Evolutionary conservation across 352 stramenopile species (phyloP).

Genomic region (Globisporangium canariense): DNA sequence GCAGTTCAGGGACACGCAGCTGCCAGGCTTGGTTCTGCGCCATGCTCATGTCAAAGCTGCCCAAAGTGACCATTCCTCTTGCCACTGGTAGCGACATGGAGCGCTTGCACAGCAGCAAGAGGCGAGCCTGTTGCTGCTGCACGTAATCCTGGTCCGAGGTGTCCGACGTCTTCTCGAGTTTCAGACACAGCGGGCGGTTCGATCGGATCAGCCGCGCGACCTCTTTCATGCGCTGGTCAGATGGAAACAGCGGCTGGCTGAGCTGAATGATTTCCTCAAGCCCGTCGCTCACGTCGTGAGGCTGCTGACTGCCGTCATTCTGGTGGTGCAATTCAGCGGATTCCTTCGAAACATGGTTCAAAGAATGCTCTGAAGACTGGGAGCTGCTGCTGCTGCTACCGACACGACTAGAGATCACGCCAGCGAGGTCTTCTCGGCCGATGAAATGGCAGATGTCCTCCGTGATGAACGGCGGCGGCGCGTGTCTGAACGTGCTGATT

Average conservation of each 20-base stretch:
- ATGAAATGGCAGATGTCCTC: slow-evolving; percentile 57
- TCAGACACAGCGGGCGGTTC: slow-evolving; percentile 64
- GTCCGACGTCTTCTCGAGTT: slow-evolving; percentile 62
- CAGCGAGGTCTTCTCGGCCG: slow-evolving; percentile 55
- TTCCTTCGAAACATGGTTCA: slow-evolving; percentile 3
- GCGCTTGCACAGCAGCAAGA: slow-evolving; percentile 93
- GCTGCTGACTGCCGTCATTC: slow-evolving; percentile 14
- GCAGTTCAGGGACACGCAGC: slow-evolving; percentile 90
- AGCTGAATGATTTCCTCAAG: slow-evolving; percentile 50
- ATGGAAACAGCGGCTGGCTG: slow-evolving; percentile 63
- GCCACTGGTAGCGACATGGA: slow-evolving; percentile 92
- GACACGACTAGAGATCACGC: slow-evolving; percentile 4
- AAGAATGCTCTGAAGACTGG: background rate
- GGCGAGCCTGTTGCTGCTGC: slow-evolving; percentile 90
- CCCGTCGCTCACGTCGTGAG: slow-evolving; percentile 46
- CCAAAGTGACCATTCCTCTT: slow-evolving; percentile 96
- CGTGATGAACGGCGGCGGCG: slow-evolving; percentile 53
- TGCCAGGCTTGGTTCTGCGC: slow-evolving; percentile 80
- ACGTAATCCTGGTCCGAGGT: slow-evolving; percentile 71
- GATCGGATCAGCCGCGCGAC: slow-evolving; percentile 77
- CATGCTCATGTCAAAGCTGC: slow-evolving; percentile 73
- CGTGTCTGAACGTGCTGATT: slow-evolving; percentile 54
- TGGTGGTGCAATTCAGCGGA: slow-evolving; percentile 10
- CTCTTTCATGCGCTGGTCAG: slow-evolving; percentile 78
- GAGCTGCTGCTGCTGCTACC: background rate